Percentiles rank a stretch among this genome's conserved stretches.
Evolutionary conservation across 140 eudicot genomes (phyloP).

Genomic region (Stevia rebaudiana): DNA sequence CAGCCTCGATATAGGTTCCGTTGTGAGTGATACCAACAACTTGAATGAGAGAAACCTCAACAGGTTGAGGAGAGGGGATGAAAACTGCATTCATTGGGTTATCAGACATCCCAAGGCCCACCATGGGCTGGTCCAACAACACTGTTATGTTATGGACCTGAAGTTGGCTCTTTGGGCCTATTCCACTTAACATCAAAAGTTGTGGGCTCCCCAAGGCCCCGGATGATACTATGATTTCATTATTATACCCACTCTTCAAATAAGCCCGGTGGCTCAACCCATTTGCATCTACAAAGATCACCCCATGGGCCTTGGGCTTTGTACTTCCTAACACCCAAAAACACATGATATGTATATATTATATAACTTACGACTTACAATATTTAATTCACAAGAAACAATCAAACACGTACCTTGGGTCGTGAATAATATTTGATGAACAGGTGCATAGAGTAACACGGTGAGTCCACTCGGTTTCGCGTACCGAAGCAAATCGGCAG

Average conservation of each 20-base stretch:
- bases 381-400: background rate
- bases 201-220: constrained; percentile 97
- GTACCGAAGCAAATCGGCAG: constrained; percentile 71
- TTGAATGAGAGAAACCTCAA: constrained; percentile 83
- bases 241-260: constrained; percentile 44
- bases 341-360: background rate
- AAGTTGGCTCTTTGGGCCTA: constrained; percentile 68
- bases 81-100: constrained; percentile 93
- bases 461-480: constrained; percentile 67
- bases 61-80: constrained; percentile 76
- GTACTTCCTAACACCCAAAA: background rate
- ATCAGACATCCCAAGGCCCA: constrained; percentile 88
- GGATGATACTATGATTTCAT: constrained; percentile 66
- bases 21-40: constrained; percentile 73
- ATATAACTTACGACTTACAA: background rate
- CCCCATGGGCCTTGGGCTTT: constrained; percentile 79
- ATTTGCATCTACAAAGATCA: constrained; percentile 55
- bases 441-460: constrained; percentile 73
- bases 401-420: constrained; percentile 36
- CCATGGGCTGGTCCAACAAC: constrained; percentile 62
- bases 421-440: constrained; percentile 57
- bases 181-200: constrained; percentile 72
- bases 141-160: constrained; percentile 58
- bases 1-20: constrained; percentile 87
- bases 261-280: constrained; percentile 63